Evolutionary conservation across 257 asterid species (phyloP).

Genomic region (Fraxinus americana): DNA sequence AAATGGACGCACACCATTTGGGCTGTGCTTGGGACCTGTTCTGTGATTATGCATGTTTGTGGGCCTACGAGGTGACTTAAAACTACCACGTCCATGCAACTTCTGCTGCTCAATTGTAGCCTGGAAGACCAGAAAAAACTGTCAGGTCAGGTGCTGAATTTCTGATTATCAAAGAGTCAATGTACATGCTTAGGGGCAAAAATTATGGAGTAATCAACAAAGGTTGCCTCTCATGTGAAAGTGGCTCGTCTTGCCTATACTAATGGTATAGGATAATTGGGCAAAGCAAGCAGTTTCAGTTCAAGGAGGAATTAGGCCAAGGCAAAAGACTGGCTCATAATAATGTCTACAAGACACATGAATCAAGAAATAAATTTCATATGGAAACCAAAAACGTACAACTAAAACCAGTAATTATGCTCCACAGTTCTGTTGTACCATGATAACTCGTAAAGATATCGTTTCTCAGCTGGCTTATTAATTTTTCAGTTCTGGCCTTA

Average conservation of each 20-base stretch:
- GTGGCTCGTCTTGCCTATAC: background rate
- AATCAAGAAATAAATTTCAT: constrained; percentile 4
- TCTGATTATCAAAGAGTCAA: background rate
- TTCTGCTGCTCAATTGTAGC: constrained; percentile 59
- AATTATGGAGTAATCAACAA: constrained; percentile 1
- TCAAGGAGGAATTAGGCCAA: background rate
- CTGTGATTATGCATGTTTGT: constrained; percentile 51
- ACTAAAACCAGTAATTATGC: background rate
- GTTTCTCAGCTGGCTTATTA: background rate
- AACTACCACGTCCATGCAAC: constrained; percentile 53
- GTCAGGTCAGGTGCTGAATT: constrained; percentile 22
- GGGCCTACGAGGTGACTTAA: constrained; percentile 57
- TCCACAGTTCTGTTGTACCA: background rate
- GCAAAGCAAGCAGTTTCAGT: constrained; percentile 2
- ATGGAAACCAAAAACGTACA: background rate
- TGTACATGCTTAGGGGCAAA: background rate
- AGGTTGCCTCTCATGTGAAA: constrained; percentile 14
- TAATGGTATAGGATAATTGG: background rate
- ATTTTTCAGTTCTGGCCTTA: background rate
- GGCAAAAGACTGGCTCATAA: background rate
- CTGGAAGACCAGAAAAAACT: constrained; percentile 41
- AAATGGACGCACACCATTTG: constrained; percentile 58
- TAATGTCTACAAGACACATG: constrained; percentile 6
- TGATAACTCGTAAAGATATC: background rate
- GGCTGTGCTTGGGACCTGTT: constrained; percentile 60